A percentile compares a stretch with the other conserved stretches of the same genome.
Evolutionary conservation across 768 basidiomycete genomes (phyloP).

Genomic region (Leccinum aurantiacum): DNA sequence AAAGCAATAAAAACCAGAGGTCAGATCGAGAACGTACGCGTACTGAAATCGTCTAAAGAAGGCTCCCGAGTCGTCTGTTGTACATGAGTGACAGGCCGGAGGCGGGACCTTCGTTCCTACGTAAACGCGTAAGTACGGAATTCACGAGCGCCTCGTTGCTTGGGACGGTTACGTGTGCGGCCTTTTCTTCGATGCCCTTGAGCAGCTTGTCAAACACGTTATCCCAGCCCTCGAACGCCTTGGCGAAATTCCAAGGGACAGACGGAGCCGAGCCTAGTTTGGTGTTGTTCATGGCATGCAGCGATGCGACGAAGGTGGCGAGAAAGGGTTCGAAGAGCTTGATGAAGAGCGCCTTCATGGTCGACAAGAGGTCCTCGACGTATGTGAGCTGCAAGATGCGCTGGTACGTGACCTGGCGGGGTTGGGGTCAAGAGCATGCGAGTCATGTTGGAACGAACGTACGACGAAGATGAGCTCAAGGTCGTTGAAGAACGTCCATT

Average conservation of each 20-base stretch:
- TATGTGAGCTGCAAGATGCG: conserved; percentile 94
- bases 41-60: conserved; percentile 59
- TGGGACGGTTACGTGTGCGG: conserved; percentile 50
- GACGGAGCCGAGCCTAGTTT: conserved; percentile 37
- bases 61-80: conserved; percentile 40
- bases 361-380: conserved; percentile 80
- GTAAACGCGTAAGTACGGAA: background rate
- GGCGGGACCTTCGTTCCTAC: conserved; percentile 73
- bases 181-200: conserved; percentile 71
- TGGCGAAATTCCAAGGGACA: conserved; percentile 64
- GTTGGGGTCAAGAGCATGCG: conserved; percentile 1
- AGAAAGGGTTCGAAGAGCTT: conserved; percentile 85
- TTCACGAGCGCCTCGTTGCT: background rate
- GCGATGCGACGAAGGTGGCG: conserved; percentile 76
- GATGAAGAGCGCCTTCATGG: conserved; percentile 82
- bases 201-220: conserved; percentile 74
- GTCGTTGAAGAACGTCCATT: conserved; percentile 95
- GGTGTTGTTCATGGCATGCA: conserved; percentile 59
- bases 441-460: conserved; percentile 30
- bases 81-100: conserved; percentile 41
- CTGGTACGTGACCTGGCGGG: conserved; percentile 85
- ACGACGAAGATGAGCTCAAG: conserved; percentile 97
- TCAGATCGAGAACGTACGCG: conserved; percentile 40
- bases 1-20: background rate
- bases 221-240: conserved; percentile 81